Conservation (phyloP, 2,329 filamentous ascomycete species). For the Aspergillus aculeatinus region DNA sequence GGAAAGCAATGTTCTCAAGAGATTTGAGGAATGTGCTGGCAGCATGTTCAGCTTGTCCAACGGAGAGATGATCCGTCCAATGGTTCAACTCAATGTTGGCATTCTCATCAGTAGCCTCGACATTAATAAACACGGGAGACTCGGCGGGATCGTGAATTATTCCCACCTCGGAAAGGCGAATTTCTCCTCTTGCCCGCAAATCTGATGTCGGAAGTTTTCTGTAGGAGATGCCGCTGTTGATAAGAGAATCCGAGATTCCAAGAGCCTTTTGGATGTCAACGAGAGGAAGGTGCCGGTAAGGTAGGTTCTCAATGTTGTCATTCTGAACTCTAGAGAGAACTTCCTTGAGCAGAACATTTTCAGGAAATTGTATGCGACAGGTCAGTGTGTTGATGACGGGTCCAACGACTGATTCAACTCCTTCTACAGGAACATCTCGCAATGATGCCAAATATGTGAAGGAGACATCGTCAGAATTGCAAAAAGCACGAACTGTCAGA, state of each 20-base stretch:
- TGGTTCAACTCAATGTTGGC: constrained; percentile 43
- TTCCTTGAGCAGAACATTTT: constrained; percentile 34
- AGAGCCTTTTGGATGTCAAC: constrained; percentile 50
- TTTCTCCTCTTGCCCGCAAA: constrained; percentile 20
- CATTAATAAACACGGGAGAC: constrained; percentile 50
- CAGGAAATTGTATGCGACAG: constrained; percentile 43
- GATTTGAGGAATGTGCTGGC: constrained; percentile 38
- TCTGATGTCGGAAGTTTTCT: constrained; percentile 39
- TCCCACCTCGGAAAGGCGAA: constrained; percentile 42
- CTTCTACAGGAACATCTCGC: constrained; percentile 42
- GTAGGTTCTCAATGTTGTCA: constrained; percentile 48
- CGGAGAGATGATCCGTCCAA: constrained; percentile 43
- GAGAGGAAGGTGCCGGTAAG: constrained; percentile 45
- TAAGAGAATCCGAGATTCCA: constrained; percentile 40
- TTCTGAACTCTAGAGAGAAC: constrained; percentile 45
- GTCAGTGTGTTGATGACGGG: constrained; percentile 50
- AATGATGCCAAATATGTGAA: constrained; percentile 49
- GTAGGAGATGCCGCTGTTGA: constrained; percentile 52
- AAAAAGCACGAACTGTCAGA: constrained; percentile 58
- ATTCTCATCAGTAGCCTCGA: constrained; percentile 46
- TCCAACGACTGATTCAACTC: constrained; percentile 46
- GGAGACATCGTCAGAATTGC: constrained; percentile 68
- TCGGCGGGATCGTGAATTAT: constrained; percentile 50
- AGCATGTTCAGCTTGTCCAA: constrained; percentile 41
- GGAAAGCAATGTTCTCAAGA: constrained; percentile 40